phyloP scores from a whole-genome alignment of 148 eudicot species.

The Chenopodium album region DNA sequence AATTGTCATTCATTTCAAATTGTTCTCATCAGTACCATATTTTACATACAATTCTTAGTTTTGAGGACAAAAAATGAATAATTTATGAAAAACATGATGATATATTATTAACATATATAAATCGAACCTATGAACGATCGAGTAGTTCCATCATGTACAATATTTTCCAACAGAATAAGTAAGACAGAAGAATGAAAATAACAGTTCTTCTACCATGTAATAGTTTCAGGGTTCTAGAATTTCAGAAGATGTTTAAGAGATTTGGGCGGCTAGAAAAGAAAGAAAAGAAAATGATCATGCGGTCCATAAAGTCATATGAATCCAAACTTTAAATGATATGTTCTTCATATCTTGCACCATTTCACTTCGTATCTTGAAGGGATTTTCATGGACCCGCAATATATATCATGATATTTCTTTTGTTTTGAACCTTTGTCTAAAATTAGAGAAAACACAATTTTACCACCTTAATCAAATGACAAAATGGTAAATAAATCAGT shows the following conservation, averaged over 20 bases:
- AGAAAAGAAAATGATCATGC: not conserved
- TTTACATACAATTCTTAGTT: not conserved
- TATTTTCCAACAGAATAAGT: slow-evolving; percentile 15
- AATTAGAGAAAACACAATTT: not conserved
- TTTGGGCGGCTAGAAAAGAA: slow-evolving; percentile 9
- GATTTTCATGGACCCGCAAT: slow-evolving; percentile 21
- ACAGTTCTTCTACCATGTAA: slow-evolving; percentile 5
- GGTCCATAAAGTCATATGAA: slow-evolving; percentile 17
- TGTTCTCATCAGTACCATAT: not conserved
- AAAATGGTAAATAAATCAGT: no score
- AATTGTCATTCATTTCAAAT: no score
- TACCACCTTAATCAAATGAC: no score
- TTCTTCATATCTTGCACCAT: slow-evolving; percentile 1
- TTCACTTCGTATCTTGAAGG: slow-evolving; percentile 11
- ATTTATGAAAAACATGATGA: slow-evolving; percentile 7
- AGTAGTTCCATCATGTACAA: not conserved
- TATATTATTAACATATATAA: not conserved
- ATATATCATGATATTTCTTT: not conserved
- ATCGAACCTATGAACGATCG: not conserved
- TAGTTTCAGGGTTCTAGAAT: not conserved
- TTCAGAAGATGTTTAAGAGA: not conserved
- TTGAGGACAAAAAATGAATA: not conserved
- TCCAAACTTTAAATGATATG: slow-evolving; percentile 10
- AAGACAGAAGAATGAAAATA: slow-evolving; percentile 14
- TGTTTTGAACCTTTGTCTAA: slow-evolving; percentile 6